Evolutionary conservation across 495 filamentous ascomycete species (phyloP).

Genomic region (Paragyromitra xinjiangensis): DNA sequence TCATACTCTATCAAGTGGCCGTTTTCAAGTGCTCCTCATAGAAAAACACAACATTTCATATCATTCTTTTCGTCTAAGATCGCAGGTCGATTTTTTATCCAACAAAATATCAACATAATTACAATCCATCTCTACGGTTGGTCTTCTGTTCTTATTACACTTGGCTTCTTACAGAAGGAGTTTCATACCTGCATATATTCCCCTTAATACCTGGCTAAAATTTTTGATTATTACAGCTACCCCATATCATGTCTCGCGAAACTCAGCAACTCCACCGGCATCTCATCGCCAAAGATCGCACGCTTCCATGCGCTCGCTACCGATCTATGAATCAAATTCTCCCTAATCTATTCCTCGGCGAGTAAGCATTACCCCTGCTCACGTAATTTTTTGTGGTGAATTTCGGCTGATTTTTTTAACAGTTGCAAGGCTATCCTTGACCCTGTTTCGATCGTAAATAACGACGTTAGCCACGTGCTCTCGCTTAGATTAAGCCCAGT

Average conservation of each 20-base stretch:
- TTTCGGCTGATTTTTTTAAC: conserved; percentile 14
- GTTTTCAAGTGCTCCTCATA: conserved; percentile 23
- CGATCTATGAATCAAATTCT: conserved; percentile 52
- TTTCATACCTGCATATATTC: conserved; percentile 31
- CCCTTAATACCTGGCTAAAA: conserved; percentile 20
- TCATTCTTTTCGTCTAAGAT: conserved; percentile 31
- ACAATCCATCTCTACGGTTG: conserved; percentile 30
- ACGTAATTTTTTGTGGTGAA: background rate
- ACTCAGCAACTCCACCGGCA: conserved; percentile 51
- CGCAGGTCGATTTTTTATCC: conserved; percentile 44
- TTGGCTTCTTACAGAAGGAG: conserved; percentile 10
- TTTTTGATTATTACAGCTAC: conserved; percentile 18
- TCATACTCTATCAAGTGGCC: conserved; percentile 43
- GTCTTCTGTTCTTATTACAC: conserved; percentile 4
- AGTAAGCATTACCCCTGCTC: conserved; percentile 18
- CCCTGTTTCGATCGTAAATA: conserved; percentile 49
- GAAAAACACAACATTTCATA: conserved; percentile 34
- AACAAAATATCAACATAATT: conserved; percentile 26
- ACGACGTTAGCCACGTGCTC: conserved; percentile 48
- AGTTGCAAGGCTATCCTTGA: conserved; percentile 53
- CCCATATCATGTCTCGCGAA: conserved; percentile 47
- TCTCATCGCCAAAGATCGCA: conserved; percentile 50
- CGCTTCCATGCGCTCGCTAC: conserved; percentile 52
- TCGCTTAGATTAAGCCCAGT: conserved; percentile 49
- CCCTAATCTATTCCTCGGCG: conserved; percentile 51